These are phyloP conservation scores for Podila clonocystis DNA, from an alignment of 192 early-diverging fungal genomes.

Conservation along the genomic window DNA sequence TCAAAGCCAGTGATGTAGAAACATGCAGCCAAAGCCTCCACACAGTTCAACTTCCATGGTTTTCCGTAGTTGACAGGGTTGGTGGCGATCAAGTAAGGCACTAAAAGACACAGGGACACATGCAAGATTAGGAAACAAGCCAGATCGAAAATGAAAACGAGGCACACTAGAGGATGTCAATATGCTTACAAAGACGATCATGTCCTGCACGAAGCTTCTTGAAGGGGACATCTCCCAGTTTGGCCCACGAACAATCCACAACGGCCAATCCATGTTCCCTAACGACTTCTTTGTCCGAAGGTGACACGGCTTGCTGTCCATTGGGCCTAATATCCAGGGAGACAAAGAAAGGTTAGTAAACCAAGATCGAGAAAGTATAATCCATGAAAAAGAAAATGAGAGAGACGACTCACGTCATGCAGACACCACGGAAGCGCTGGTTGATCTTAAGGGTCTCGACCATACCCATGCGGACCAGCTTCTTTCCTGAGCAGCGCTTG, in stretches of 20 bases:
- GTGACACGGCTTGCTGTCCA: constrained; percentile 88
- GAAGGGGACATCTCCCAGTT: constrained; percentile 95
- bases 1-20: constrained; percentile 89
- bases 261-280: constrained; percentile 84
- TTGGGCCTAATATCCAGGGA: constrained; percentile 65
- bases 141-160: not conserved
- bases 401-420: constrained; percentile 66
- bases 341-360: not conserved
- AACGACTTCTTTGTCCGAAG: constrained; percentile 84
- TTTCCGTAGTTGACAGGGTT: constrained; percentile 99
- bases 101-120: constrained; percentile 31
- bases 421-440: constrained; percentile 90
- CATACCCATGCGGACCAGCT: constrained; percentile 83
- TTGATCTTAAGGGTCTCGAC: constrained; percentile 84
- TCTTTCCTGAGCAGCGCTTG: constrained; percentile 95
- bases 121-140: not conserved
- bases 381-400: not conserved
- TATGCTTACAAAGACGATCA: constrained; percentile 80
- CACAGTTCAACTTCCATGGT: constrained; percentile 97
- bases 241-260: constrained; percentile 98
- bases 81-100: constrained; percentile 95
- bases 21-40: constrained; percentile 94
- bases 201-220: constrained; percentile 83
- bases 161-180: not conserved
- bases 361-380: not conserved